These are phyloP conservation scores for Thalassiosira livingstoniorum DNA, from an alignment of 352 stramenopile genomes.

Conservation along the genomic window DNA sequence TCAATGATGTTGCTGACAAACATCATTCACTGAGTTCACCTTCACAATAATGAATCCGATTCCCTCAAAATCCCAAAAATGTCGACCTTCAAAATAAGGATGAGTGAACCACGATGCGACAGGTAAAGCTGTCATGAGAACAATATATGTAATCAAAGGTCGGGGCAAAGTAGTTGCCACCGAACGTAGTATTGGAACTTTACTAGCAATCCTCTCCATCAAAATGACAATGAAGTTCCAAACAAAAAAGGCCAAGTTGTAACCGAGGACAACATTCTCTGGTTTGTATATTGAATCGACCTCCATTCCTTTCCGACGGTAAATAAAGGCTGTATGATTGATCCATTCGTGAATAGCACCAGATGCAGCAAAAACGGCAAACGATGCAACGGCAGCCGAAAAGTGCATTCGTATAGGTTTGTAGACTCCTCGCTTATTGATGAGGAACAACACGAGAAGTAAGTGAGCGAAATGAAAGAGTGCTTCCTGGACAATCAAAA, in stretches of 20 bases:
- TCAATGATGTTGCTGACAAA: too few relatives aligned
- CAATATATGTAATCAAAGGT: neutral
- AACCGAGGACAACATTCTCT: neutral
- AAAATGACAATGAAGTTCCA: constrained; percentile 2
- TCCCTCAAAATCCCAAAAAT: constrained; percentile 4
- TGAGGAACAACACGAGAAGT: too few relatives aligned
- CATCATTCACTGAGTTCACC: neutral
- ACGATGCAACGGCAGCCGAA: neutral
- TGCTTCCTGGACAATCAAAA: too few relatives aligned
- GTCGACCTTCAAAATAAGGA: constrained; percentile 2
- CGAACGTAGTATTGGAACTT: neutral
- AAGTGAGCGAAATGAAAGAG: too few relatives aligned
- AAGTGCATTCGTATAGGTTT: neutral
- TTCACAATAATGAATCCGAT: neutral
- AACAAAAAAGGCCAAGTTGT: constrained; percentile 8
- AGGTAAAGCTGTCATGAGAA: constrained; percentile 4
- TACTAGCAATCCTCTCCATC: neutral
- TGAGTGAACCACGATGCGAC: constrained; percentile 6
- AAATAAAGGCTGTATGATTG: neutral
- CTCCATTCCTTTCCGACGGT: neutral
- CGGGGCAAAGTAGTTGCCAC: neutral
- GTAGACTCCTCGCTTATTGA: constrained; percentile 6
- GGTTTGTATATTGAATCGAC: constrained; percentile 9
- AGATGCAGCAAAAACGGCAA: constrained; percentile 8
- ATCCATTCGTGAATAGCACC: constrained; percentile 5